Evolutionary conservation across 2,329 filamentous ascomycete genomes (phyloP).

Genomic region (Fusarium metavorans): DNA sequence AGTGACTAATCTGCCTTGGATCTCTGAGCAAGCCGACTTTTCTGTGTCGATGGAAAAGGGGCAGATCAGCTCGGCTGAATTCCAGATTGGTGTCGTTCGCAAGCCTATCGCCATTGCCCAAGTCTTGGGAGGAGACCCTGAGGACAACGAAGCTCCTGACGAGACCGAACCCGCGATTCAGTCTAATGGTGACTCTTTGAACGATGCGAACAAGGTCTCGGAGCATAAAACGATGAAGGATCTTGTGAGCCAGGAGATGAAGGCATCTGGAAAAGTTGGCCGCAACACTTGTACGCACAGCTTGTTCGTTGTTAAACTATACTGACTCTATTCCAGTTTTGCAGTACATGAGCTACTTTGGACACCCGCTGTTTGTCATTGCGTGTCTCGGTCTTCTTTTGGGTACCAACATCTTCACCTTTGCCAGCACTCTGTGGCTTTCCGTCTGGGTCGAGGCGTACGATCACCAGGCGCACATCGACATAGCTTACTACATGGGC

Average conservation of each 20-base stretch:
- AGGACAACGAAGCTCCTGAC: slow-evolving; percentile 48
- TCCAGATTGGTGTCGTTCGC: slow-evolving; percentile 60
- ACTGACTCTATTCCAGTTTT: slow-evolving; percentile 52
- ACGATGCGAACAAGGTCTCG: slow-evolving; percentile 48
- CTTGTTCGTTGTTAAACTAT: neutral
- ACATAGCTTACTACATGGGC: slow-evolving; percentile 64
- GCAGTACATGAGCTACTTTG: slow-evolving; percentile 65
- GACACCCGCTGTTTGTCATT: slow-evolving; percentile 57
- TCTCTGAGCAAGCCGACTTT: slow-evolving; percentile 63
- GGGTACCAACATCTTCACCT: slow-evolving; percentile 56
- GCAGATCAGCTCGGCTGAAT: slow-evolving; percentile 53
- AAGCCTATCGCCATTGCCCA: slow-evolving; percentile 58
- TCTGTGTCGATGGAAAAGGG: slow-evolving; percentile 61
- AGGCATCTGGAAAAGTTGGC: slow-evolving; percentile 57
- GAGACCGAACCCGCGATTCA: slow-evolving; percentile 45
- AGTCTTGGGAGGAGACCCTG: slow-evolving; percentile 50
- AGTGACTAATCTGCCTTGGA: slow-evolving; percentile 68
- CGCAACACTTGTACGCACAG: slow-evolving; percentile 57
- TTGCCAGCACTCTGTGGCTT: slow-evolving; percentile 61
- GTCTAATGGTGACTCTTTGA: slow-evolving; percentile 44
- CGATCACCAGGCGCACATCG: slow-evolving; percentile 55
- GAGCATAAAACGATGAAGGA: slow-evolving; percentile 55
- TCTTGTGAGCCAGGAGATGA: slow-evolving; percentile 62
- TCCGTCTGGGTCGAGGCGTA: slow-evolving; percentile 67
- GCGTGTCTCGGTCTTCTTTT: slow-evolving; percentile 54